Evolutionary conservation across 805 yeast genomes (phyloP).

Genomic region (Ogataea nakhonphanomensis): DNA sequence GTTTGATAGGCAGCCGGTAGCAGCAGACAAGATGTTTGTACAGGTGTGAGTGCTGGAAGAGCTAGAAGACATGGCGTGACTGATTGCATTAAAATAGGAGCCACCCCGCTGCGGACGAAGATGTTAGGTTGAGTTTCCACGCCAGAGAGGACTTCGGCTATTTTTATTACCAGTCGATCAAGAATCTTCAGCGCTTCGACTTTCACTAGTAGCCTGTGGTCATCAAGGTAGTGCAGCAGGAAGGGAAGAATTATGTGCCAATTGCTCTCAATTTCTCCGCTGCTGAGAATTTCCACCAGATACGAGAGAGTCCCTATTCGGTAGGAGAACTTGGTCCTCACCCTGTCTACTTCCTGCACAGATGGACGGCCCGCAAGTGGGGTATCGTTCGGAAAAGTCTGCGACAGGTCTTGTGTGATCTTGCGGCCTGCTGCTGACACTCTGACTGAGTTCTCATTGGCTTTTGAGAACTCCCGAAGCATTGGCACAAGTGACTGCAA

Average conservation of each 20-base stretch:
- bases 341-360: conserved; percentile 19
- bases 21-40: conserved; percentile 17
- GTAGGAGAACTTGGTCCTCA: conserved; percentile 17
- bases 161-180: conserved; percentile 9
- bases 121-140: conserved; percentile 11
- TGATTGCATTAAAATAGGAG: conserved; percentile 21
- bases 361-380: conserved; percentile 19
- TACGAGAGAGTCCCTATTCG: conserved; percentile 12
- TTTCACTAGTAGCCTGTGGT: conserved; percentile 26
- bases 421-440: conserved; percentile 18
- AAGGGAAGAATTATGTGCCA: conserved; percentile 30
- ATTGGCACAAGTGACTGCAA: conserved; percentile 3
- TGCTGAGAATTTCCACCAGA: conserved; percentile 6
- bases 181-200: conserved; percentile 20
- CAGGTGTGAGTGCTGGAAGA: conserved; percentile 31
- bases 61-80: conserved; percentile 28
- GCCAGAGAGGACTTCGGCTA: neutral
- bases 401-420: conserved; percentile 1
- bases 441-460: conserved; percentile 6
- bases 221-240: conserved; percentile 28
- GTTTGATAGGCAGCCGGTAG: conserved; percentile 26
- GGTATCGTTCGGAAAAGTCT: conserved; percentile 14
- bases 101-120: conserved; percentile 19
- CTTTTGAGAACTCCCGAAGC: conserved; percentile 9
- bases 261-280: conserved; percentile 14